Conservation (phyloP, 768 basidiomycete species). For the Lactifluus echinatus region DNA sequence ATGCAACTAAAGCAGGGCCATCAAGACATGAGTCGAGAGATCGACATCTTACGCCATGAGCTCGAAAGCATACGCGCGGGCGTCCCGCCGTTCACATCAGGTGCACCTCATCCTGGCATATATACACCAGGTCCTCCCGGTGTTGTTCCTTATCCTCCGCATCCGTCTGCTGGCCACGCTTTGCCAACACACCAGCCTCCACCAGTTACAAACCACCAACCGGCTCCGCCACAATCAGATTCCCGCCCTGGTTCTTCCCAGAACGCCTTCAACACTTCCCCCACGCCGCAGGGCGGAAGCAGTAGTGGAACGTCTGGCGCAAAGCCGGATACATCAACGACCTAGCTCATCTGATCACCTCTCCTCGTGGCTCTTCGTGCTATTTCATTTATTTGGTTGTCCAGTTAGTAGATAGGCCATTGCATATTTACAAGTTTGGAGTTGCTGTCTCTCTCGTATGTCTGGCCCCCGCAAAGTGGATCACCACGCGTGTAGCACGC, state of each 20-base stretch:
- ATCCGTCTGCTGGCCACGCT: slow-evolving; percentile 36
- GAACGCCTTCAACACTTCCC: slow-evolving; percentile 41
- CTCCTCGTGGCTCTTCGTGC: slow-evolving; percentile 7
- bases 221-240: slow-evolving; percentile 26
- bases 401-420: slow-evolving; percentile 12
- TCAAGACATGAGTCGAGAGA: slow-evolving; percentile 68
- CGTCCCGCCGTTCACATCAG: slow-evolving; percentile 38
- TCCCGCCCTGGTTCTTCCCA: slow-evolving; percentile 48
- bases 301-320: slow-evolving; percentile 13
- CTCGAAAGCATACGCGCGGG: slow-evolving; percentile 55
- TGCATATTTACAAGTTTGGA: slow-evolving; percentile 15
- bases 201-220: slow-evolving; percentile 26
- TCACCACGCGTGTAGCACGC: slow-evolving; percentile 13
- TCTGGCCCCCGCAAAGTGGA: neutral
- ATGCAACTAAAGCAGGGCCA: slow-evolving; percentile 65
- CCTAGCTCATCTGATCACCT: slow-evolving; percentile 11
- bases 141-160: slow-evolving; percentile 34
- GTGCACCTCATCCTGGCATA: slow-evolving; percentile 31
- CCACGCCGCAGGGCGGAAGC: slow-evolving; percentile 28
- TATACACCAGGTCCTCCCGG: slow-evolving; percentile 29
- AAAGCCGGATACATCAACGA: slow-evolving; percentile 23
- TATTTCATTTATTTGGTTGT: slow-evolving; percentile 18
- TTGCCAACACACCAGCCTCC: slow-evolving; percentile 36
- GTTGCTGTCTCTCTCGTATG: neutral
- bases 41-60: slow-evolving; percentile 73